Base-by-base conservation (phyloP, 257 asterid species). In the Craterostigma plantagineum region DNA sequence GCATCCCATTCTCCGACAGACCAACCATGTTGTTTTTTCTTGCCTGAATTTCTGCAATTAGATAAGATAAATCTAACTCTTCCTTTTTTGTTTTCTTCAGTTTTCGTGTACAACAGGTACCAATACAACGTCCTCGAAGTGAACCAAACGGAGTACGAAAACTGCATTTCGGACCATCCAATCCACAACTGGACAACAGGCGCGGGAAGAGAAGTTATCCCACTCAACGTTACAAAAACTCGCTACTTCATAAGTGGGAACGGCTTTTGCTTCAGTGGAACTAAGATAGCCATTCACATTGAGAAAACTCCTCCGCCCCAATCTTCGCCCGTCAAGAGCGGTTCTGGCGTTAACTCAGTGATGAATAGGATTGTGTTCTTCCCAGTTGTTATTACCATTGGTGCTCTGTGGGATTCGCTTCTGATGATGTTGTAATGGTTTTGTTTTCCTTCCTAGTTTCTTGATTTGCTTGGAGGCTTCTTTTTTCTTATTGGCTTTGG, bases 141-240 rank as follows among this genome's bases (percentile, higher is more conserved):
- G 45, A 90, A 79, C 76, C 40, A 70, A 69, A 76, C 93, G 0
- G 52, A 75, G 10, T 83, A 60, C 10, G 91, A 64, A 17, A 58
- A 9, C 6, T 90, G 95, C 84, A 72, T 39, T 50, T 46, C 81
- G 2, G 81, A 74, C 4, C 71, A 69, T 18, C 71, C 69, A 0
- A 58, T 74, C 42, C 93, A 74, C 71, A 82, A 79, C 46, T 82
- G 78, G 75, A 87, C 92, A 4, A 74, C 77, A 0, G 93, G 93
- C 8, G 92, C 86, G 0, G 95, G 95, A 18, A 59, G 93, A 40
- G 98, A 90, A 11, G 93, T 90, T 49, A 92, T 83, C 55, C 94
- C 81, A 0, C 92, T 83, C 33, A 90, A 83, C 17, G 66, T 63
- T 53, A 90, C 94, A 0, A 72, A 45, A 46, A 62, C 73, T 12